These are phyloP conservation scores for Boletus semigastroideus DNA, from an alignment of 1,284 basidiomycete species.

Conservation along the genomic window DNA sequence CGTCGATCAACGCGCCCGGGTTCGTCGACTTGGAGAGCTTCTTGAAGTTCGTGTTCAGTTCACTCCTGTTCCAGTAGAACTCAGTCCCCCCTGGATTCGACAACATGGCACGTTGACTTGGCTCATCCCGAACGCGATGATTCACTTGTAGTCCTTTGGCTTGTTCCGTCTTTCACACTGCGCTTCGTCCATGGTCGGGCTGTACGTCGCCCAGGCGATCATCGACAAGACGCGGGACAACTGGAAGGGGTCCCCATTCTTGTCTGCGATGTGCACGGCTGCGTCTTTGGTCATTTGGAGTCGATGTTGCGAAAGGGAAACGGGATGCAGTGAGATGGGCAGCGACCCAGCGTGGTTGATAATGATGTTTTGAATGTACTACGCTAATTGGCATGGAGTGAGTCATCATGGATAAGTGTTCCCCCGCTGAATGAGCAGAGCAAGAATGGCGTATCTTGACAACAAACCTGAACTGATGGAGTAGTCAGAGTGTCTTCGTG, in stretches of 20 bases:
- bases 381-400: too few species aligned
- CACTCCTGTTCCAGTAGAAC: slow-evolving; percentile 32
- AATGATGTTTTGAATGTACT: too few species aligned
- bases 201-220: slow-evolving; percentile 77
- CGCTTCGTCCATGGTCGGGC: slow-evolving; percentile 73
- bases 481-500: too few species aligned
- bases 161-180: slow-evolving; percentile 82
- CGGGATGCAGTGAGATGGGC: slow-evolving; percentile 67
- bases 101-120: slow-evolving; percentile 57
- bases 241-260: slow-evolving; percentile 80
- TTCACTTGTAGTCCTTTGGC: slow-evolving; percentile 61
- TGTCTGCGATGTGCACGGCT: slow-evolving; percentile 67
- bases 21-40: neutral
- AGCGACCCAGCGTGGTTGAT: slow-evolving; percentile 31
- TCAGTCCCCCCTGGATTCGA: slow-evolving; percentile 81
- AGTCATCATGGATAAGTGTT: too few species aligned
- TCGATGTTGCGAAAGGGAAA: slow-evolving; percentile 18
- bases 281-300: slow-evolving; percentile 47
- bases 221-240: slow-evolving; percentile 71
- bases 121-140: neutral
- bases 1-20: neutral
- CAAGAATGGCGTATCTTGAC: too few species aligned
- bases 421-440: too few species aligned
- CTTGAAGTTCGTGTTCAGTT: too few species aligned
- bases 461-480: too few species aligned